Evolutionary conservation across 768 basidiomycete species (phyloP), one percentile per base, ranked within the genome.

Genomic region (Boletus coccyginus): DNA sequence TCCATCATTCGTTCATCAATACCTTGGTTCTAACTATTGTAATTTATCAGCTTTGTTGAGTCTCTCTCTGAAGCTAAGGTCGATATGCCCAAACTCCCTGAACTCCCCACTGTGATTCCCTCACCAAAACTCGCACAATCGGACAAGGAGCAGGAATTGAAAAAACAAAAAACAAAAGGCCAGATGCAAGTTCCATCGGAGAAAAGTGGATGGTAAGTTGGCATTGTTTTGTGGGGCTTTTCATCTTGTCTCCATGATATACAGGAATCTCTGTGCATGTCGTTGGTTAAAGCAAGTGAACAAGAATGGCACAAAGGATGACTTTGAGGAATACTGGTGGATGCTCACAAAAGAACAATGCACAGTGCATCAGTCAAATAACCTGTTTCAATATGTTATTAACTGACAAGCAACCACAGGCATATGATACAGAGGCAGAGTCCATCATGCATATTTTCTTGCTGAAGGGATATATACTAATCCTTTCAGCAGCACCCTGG

Each of bases 241-340:
- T 10, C 16, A n/a, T 38, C 9, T 36, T n/a, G 16, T 21, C 19
- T 27, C 27, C 27, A 27, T 27, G 27, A 27, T 27, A 27, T 31
- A 13, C 21, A 55, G 46, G 4, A 54, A 21, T 16, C 41, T 54
- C 17, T 54, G 53, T 21, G 45, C 45, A 5, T 27, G 31, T 7
- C 31, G 5, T 27, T 55, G 53, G 46, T 36, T 54, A 29, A 54
- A 54, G 44, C 46, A 47, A 41, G 31, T 54, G 16, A 54, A 40
- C 9, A 19, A n/a, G 11, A 29, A 32, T 5, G 17, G 53, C 19
- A 55, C 53, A 7, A 55, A 55, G 19, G 46, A 54, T 8, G 53
- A 55, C 10, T 49, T 49, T 19, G 40, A 48, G 8, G 7, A 21
- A 5, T 54, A 48, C 32, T 47, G 50, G 39, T 40, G 41, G 41